These are phyloP conservation scores for Coemansia sp. DNA, from an alignment of 192 early-diverging fungal genomes.

Conservation along the genomic window DNA sequence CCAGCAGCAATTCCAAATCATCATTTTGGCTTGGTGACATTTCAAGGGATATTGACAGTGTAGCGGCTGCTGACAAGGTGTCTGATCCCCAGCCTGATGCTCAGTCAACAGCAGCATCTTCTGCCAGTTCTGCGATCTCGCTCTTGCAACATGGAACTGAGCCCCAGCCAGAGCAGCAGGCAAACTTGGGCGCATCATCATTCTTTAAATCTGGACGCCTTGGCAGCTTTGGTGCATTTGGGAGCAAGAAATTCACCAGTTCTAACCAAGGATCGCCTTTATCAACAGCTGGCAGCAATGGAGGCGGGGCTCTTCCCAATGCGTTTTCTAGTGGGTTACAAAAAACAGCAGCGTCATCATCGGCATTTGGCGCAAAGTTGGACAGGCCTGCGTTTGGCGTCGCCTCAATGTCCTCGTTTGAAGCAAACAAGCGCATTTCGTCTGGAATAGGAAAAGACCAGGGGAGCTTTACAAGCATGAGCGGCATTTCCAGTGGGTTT, in stretches of 20 bases:
- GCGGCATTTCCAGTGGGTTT: conserved; percentile 21
- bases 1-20: not conserved
- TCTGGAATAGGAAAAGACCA: not conserved
- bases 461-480: conserved; percentile 15
- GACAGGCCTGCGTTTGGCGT: conserved; percentile 47
- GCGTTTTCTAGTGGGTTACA: conserved; percentile 22
- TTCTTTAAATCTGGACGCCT: conserved; percentile 39
- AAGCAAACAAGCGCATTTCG: conserved; percentile 11
- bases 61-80: not conserved
- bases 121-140: not conserved
- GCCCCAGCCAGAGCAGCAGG: not conserved
- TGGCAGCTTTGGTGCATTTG: conserved; percentile 28
- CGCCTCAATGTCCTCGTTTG: conserved; percentile 33
- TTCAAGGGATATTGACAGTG: conserved; percentile 16
- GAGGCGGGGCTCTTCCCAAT: conserved; percentile 19
- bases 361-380: conserved; percentile 35
- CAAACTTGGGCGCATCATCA: conserved; percentile 6
- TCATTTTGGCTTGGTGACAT: conserved; percentile 10
- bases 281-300: not conserved
- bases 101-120: not conserved
- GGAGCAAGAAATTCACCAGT: conserved; percentile 2
- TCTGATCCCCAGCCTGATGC: not conserved
- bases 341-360: not conserved
- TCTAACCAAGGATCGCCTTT: not conserved
- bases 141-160: not conserved